These are phyloP conservation scores for Dactylellina parvicollis DNA, from an alignment of 2,329 filamentous ascomycete genomes.

Conservation along the genomic window DNA sequence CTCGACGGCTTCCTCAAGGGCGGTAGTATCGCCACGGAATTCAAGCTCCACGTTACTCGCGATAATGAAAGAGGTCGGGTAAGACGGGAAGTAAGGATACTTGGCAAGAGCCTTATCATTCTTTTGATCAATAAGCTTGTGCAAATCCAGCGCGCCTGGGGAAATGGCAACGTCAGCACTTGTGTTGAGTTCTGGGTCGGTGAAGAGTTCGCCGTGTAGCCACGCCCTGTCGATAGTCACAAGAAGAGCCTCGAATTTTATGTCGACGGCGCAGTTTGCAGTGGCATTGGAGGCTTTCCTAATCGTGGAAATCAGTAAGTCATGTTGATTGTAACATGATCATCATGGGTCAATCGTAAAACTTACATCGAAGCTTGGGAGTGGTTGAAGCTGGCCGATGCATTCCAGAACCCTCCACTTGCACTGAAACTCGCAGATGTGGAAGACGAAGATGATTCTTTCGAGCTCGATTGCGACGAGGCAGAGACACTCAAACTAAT, in stretches of 20 bases:
- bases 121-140: constrained; percentile 24
- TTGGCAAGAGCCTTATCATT: constrained; percentile 17
- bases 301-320: constrained; percentile 25
- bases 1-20: constrained; percentile 24
- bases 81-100: constrained; percentile 30
- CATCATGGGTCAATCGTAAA: constrained; percentile 18
- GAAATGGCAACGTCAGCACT: constrained; percentile 23
- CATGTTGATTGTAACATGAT: constrained; percentile 15
- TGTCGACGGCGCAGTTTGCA: constrained; percentile 20
- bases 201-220: constrained; percentile 44
- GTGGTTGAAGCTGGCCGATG: constrained; percentile 24
- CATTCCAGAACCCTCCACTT: constrained; percentile 14
- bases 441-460: constrained; percentile 18
- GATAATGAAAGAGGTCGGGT: constrained; percentile 47
- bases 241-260: constrained; percentile 20
- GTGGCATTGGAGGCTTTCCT: constrained; percentile 21
- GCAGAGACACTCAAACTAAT: constrained; percentile 17
- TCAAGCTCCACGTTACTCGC: constrained; percentile 44
- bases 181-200: constrained; percentile 32
- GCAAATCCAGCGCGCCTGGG: constrained; percentile 22
- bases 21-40: constrained; percentile 22
- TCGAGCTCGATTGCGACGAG: constrained; percentile 22
- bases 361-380: constrained; percentile 24
- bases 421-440: constrained; percentile 19
- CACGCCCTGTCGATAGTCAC: constrained; percentile 35